phyloP scores from a whole-genome alignment of 768 basidiomycete species.

The Mycena olivaceomarginata region DNA sequence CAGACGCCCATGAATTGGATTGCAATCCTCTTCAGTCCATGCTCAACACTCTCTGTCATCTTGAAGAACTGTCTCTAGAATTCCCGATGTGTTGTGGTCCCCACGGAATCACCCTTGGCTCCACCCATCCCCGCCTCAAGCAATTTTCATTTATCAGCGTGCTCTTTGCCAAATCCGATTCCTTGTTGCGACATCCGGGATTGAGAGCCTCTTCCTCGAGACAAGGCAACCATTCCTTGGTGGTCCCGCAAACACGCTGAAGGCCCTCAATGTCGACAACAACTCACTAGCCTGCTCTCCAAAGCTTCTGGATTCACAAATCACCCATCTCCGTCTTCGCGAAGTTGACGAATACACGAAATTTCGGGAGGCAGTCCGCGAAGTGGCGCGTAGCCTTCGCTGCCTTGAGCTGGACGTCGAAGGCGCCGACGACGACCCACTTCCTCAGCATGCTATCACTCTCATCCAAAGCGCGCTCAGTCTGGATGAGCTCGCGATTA shows the following conservation, averaged over 20 bases:
- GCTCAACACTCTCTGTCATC: slow-evolving; percentile 1
- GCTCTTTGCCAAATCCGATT: neutral
- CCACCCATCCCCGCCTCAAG: slow-evolving; percentile 18
- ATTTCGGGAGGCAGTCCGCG: neutral
- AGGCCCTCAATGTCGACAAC: neutral
- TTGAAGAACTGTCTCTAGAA: slow-evolving; percentile 14
- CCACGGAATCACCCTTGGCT: neutral
- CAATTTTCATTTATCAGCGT: neutral
- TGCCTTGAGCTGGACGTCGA: neutral
- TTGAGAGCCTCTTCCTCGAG: neutral
- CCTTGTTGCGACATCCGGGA: neutral
- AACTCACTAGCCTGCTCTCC: neutral
- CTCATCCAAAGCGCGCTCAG: neutral
- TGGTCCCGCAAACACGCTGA: neutral
- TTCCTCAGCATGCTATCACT: neutral
- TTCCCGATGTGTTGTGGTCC: slow-evolving; percentile 8
- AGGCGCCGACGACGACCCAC: too few species aligned
- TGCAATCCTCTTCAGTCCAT: neutral
- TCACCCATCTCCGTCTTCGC: slow-evolving; percentile 3
- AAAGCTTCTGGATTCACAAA: neutral
- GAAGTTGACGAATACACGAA: neutral
- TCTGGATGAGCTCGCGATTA: slow-evolving; percentile 12
- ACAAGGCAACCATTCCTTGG: neutral
- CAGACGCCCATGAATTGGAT: neutral
- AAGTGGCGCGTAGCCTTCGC: neutral